phyloP scores from a whole-genome alignment of 805 yeast species.

The Jamesozyma rosinii region DNA sequence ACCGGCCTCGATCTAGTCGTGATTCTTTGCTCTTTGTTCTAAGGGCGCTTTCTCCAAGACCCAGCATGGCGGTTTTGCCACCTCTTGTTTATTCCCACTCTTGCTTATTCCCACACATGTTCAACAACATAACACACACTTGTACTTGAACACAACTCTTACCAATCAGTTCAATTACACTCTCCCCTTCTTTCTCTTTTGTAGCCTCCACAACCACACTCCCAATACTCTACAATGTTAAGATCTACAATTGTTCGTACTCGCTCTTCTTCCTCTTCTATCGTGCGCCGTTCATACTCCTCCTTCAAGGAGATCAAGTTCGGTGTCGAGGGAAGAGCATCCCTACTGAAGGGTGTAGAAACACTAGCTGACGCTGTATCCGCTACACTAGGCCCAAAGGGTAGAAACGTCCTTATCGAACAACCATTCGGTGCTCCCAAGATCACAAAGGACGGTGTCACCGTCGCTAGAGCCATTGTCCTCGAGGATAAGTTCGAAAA shows the following conservation, averaged over 20 bases:
- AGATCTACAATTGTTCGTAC: conserved; percentile 15
- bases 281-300: conserved; percentile 28
- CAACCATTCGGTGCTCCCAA: conserved; percentile 95
- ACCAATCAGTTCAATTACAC: no score
- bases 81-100: no score
- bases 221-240: conserved; percentile 15
- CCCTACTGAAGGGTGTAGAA: conserved; percentile 87
- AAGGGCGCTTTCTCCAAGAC: no score
- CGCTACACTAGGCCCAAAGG: conserved; percentile 95
- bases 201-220: no score
- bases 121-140: no score
- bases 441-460: conserved; percentile 98
- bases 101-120: no score
- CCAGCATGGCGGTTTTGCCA: no score
- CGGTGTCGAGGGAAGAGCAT: conserved; percentile 96
- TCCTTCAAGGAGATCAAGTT: conserved; percentile 88
- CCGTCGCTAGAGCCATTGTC: conserved; percentile 81
- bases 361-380: conserved; percentile 93
- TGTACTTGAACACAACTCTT: no score
- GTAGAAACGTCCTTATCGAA: conserved; percentile 92
- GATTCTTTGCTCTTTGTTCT: no score
- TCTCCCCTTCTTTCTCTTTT: no score
- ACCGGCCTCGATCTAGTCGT: no score
- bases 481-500: conserved; percentile 88
- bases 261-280: conserved; percentile 9